Conservation (phyloP, 2,329 filamentous ascomycete species). For the Stachybotrys echinatus region DNA sequence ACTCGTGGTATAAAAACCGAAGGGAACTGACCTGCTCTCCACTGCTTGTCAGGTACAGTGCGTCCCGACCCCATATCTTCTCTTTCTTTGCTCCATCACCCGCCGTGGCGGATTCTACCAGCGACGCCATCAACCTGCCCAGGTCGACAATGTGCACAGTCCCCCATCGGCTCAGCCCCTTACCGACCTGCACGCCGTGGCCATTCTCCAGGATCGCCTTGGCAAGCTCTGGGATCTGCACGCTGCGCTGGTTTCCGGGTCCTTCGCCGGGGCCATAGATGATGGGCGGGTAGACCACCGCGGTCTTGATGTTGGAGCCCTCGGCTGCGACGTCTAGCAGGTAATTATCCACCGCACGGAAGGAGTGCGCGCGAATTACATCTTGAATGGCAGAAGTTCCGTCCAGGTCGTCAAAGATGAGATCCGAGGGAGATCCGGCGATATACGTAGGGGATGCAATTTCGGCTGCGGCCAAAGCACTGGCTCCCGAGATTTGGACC, state of each 20-base stretch:
- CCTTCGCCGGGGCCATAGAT: slow-evolving; percentile 34
- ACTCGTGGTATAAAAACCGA: too few species aligned
- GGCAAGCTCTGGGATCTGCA: slow-evolving; percentile 33
- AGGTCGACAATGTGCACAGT: slow-evolving; percentile 29
- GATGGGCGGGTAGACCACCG: slow-evolving; percentile 27
- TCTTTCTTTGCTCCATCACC: slow-evolving; percentile 11
- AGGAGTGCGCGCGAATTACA: slow-evolving; percentile 18
- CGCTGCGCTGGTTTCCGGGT: slow-evolving; percentile 30
- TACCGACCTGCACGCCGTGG: slow-evolving; percentile 24
- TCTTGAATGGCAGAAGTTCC: slow-evolving; percentile 14
- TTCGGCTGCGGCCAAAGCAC: slow-evolving; percentile 24
- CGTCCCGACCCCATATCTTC: slow-evolving; percentile 30
- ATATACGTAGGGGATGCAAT: slow-evolving; percentile 21
- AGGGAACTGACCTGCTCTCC: slow-evolving; percentile 18
- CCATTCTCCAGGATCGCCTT: slow-evolving; percentile 24
- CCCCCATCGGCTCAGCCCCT: slow-evolving; percentile 27
- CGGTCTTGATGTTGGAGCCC: slow-evolving; percentile 22
- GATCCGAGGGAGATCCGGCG: slow-evolving; percentile 20
- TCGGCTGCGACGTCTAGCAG: slow-evolving; percentile 21
- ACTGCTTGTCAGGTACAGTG: slow-evolving; percentile 27
- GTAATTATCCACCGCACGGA: slow-evolving; percentile 30
- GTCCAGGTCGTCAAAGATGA: slow-evolving; percentile 30
- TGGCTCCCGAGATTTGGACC: slow-evolving; percentile 33
- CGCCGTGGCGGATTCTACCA: slow-evolving; percentile 22
- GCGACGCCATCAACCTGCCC: slow-evolving; percentile 17